Evolutionary conservation across 768 basidiomycete species (phyloP).

Genomic region (Daedaleopsis nitida): DNA sequence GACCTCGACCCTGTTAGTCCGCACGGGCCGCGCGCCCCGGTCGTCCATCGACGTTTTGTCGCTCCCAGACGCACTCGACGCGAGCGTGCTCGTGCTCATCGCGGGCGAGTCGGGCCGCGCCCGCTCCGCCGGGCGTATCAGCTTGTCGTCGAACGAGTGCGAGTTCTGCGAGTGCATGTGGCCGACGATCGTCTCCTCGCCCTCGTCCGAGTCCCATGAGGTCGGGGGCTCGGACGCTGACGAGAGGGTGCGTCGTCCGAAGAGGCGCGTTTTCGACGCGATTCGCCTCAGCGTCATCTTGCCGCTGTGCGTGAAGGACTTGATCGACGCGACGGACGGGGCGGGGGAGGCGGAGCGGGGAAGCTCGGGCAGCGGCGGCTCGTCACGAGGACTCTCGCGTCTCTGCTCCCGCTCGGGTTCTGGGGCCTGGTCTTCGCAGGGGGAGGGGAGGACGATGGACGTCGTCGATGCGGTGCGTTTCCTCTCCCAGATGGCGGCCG

Average conservation of each 20-base stretch:
- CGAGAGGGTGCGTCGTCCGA: slow-evolving; percentile 16
- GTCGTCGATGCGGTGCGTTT: slow-evolving; percentile 12
- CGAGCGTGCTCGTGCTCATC: background rate
- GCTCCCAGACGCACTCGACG: background rate
- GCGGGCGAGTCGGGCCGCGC: background rate
- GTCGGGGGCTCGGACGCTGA: slow-evolving; percentile 9
- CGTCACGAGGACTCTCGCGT: background rate
- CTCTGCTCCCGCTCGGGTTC: background rate
- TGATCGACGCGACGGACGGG: slow-evolving; percentile 3
- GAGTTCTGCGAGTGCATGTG: slow-evolving; percentile 3
- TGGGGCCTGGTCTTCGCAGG: background rate
- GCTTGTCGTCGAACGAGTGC: slow-evolving; percentile 8
- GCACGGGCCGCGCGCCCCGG: slow-evolving; percentile 4
- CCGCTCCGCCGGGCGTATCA: background rate
- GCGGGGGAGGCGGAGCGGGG: slow-evolving; percentile 8
- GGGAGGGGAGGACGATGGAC: slow-evolving; percentile 12
- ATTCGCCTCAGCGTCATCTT: slow-evolving; percentile 13
- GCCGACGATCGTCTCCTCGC: slow-evolving; percentile 9
- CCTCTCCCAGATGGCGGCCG: background rate
- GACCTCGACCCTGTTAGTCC: slow-evolving; percentile 14
- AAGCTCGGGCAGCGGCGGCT: background rate
- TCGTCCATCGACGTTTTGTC: background rate
- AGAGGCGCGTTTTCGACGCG: slow-evolving; percentile 15
- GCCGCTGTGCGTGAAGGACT: background rate
- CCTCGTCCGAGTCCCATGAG: slow-evolving; percentile 7